Evolutionary conservation across 441 rosid genomes (phyloP), one percentile per base, ranked within the genome.

Genomic region (Jatropha podagrica): DNA sequence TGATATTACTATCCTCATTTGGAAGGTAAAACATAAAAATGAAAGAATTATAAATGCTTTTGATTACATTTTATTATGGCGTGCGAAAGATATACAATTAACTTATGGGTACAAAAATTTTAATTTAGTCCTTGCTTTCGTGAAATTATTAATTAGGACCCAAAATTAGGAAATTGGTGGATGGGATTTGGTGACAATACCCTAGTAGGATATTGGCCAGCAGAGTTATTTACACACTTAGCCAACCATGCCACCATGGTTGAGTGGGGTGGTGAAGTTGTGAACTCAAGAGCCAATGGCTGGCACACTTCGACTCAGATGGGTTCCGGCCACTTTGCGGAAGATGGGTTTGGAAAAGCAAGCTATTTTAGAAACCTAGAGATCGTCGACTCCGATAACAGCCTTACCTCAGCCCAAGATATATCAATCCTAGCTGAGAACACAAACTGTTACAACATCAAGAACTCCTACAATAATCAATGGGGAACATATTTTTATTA

Each of bases 261-360:
- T 37, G 98, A 96, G 73, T 96, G 98, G 98, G 99, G 99, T 75
- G 99, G 99, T 4, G 99, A 96, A 80, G 96, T 96, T 0, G 99
- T 96, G 82, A 93, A 96, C 81, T 90, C 99, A 0, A 88, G 91
- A 49, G 82, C 94, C 48, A 88, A 90, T 32, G 99, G 99, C 27
- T 83, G 81, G 17, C 99, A 95, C 88, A 95, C 99, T 13, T 83
- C 90, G 37, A 95, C 99, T 1, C 97, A 96, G 71, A 96, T 96
- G 99, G 99, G 98, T 3, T 92, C 98, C 46, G 99, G 99, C 48
- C 86, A 71, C 20, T 96, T 93, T 69, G 94, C 99, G 0, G 97
- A 89, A 73, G 97, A 93, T 74, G 99, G 98, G 11, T 96, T 93
- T 56, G 92, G 96, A 60, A 93, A 89, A 73, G 81, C 99, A 12